Percentiles rank a stretch among this genome's conserved stretches.
These are phyloP conservation scores for Boletus insuetus DNA, from an alignment of 768 basidiomycete species.

Conservation along the genomic window DNA sequence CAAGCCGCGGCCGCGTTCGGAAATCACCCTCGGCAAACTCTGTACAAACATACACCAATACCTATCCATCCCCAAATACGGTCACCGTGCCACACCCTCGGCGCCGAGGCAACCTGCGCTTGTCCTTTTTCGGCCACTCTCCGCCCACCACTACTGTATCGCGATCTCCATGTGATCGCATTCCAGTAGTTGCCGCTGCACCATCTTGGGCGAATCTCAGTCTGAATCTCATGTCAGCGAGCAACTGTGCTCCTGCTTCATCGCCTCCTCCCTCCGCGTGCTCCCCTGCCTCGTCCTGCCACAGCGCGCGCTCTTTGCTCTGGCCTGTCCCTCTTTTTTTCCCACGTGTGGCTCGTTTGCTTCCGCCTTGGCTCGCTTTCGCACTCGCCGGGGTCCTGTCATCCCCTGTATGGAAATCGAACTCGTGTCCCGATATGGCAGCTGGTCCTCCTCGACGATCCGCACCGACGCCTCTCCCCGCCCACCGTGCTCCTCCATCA, in stretches of 20 bases:
- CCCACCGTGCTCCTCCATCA: constrained; percentile 9
- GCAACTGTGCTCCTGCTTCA: constrained; percentile 12
- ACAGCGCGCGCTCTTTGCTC: constrained; percentile 28
- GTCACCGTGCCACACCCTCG: constrained; percentile 35
- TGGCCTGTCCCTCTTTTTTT: too few relatives aligned
- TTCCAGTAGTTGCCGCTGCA: constrained; percentile 33
- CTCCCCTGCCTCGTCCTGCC: constrained; percentile 13
- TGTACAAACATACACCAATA: constrained; percentile 24
- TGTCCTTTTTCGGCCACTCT: constrained; percentile 31
- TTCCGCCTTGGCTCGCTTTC: constrained; percentile 29
- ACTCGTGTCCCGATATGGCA: constrained; percentile 16
- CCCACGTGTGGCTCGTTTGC: constrained; percentile 15
- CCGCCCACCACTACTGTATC: constrained; percentile 33
- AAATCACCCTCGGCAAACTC: constrained; percentile 38
- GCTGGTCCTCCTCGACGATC: constrained; percentile 26
- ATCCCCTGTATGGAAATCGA: constrained; percentile 21
- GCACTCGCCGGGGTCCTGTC: constrained; percentile 29
- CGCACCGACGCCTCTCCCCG: constrained; percentile 24
- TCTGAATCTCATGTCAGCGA: constrained; percentile 31
- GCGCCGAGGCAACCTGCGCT: constrained; percentile 37
- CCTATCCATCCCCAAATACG: constrained; percentile 15
- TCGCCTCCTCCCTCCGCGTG: constrained; percentile 16
- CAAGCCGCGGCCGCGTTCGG: constrained; percentile 39
- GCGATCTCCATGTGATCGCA: constrained; percentile 33
- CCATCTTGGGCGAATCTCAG: constrained; percentile 34